Conservation (phyloP, 2,329 filamentous ascomycete genomes). For the Sclerotinia nivalis region DNA sequence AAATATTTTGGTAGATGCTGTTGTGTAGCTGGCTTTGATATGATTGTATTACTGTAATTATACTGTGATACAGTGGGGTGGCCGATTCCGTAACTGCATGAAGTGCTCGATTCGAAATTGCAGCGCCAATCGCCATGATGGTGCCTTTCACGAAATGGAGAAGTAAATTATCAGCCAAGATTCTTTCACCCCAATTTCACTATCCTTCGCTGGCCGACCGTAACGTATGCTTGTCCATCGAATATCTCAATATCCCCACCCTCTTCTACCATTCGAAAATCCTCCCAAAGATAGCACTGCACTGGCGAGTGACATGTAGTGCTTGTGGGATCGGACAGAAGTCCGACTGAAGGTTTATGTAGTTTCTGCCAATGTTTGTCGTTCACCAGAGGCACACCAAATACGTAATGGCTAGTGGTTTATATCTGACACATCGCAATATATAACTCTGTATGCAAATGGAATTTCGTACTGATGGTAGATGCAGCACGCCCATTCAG, state of each 20-base stretch:
- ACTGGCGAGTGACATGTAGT: not conserved
- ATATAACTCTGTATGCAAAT: not conserved
- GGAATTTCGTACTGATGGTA: not conserved
- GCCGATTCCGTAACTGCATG: not conserved
- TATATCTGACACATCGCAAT: not conserved
- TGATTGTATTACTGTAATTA: not conserved
- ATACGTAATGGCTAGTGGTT: too few species aligned
- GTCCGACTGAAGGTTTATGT: too few species aligned
- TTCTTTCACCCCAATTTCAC: not conserved
- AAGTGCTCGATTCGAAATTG: not conserved
- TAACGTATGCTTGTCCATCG: not conserved
- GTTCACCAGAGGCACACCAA: not conserved
- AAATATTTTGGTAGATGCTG: not conserved
- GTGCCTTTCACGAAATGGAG: not conserved
- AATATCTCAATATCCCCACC: not conserved
- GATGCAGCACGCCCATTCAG: not conserved
- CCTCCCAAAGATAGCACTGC: not conserved
- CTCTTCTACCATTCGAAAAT: not conserved
- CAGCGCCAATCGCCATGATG: not conserved
- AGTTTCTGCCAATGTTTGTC: too few species aligned
- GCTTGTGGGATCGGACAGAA: not conserved
- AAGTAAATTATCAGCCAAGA: not conserved
- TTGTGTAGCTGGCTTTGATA: not conserved
- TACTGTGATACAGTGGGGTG: not conserved
- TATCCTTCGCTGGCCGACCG: not conserved